Base-by-base conservation (phyloP, 2,329 filamentous ascomycete genomes). In the Scedosporium dehoogii region DNA sequence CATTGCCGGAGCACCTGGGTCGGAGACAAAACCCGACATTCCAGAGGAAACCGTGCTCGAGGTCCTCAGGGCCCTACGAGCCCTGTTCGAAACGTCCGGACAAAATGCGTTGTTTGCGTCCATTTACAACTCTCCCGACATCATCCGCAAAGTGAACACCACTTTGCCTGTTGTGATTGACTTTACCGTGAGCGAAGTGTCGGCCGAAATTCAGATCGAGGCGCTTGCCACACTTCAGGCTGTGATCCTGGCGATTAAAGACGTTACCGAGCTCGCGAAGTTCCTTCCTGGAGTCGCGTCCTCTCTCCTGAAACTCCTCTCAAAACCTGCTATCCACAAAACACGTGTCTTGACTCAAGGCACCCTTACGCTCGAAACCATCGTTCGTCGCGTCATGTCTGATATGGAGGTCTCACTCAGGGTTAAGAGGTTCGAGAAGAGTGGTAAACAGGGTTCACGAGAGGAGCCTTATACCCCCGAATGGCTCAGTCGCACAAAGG, bases 261-360 rank as follows among this genome's bases (percentile, higher is more conserved):
- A 94, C 68, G 83, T 82, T 57, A 82, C 89, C n/a, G 85, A 90
- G 2, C 78, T 96, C 62, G 90, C 91, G 9, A 92, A 85, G 65
- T 94, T 99, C 69, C 79, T 97, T 51, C 94, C 96, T 0, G 91
- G 92, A 9, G 91, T 91, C 0, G 84, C 96, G 0, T 97, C 94
- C 3, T 85, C 86, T 1, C 76, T 99, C 25, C 87, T 89, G 2
- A 92, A 88, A 69, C 77, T 91, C 0, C 75, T 96, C 59, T 87
- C 89, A 4, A 85, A 85, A 0, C 89, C 87, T 0, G 84, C 82
- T 48, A 80, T 82, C 10, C 75, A 79, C 55, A 85, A 81, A 67
- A 73, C 72, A 1, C 73, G 81, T 48, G 82, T 96, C 0, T 76
- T 97, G 6, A 76, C 86, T 25, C 76, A 76, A 62, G 84, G 84